Conservation (phyloP, 306 rosid species). For the Crotalaria pallida region DNA sequence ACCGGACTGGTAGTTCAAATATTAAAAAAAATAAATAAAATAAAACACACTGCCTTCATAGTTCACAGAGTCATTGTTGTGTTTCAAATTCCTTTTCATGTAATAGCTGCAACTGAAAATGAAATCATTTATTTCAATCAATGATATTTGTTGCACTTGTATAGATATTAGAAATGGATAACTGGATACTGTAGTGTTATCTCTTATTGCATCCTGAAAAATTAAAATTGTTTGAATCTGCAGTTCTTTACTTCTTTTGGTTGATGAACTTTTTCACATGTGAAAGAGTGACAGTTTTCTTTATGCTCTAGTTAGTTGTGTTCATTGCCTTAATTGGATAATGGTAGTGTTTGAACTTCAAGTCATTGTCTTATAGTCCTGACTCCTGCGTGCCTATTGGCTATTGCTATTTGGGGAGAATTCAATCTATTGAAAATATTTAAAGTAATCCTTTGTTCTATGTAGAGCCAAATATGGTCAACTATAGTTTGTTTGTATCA, state of each 20-base stretch:
- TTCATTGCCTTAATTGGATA: background rate
- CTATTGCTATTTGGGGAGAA: background rate
- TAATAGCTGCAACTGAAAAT: conserved; percentile 37
- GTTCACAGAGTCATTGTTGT: background rate
- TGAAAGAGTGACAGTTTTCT: background rate
- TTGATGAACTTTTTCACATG: background rate
- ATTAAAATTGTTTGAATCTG: background rate
- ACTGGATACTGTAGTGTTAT: background rate
- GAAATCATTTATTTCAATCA: conserved; percentile 30
- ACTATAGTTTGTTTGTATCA: background rate
- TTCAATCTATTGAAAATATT: background rate
- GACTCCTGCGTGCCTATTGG: too few relatives aligned
- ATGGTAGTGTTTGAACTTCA: background rate
- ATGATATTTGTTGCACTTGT: conserved; percentile 2
- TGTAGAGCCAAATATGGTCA: background rate
- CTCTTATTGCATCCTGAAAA: background rate
- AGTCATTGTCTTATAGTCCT: background rate
- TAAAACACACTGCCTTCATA: too few relatives aligned
- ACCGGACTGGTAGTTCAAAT: too few relatives aligned
- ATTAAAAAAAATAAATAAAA: too few relatives aligned
- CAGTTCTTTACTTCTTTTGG: too few relatives aligned
- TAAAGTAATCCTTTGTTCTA: background rate
- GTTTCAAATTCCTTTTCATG: conserved; percentile 25
- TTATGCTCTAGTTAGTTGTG: background rate
- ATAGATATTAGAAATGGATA: conserved; percentile 7